Percentiles rank a stretch among this genome's conserved stretches.
Evolutionary conservation across 768 basidiomycete genomes (phyloP).

Genomic region (Leccinum pellstonianum): DNA sequence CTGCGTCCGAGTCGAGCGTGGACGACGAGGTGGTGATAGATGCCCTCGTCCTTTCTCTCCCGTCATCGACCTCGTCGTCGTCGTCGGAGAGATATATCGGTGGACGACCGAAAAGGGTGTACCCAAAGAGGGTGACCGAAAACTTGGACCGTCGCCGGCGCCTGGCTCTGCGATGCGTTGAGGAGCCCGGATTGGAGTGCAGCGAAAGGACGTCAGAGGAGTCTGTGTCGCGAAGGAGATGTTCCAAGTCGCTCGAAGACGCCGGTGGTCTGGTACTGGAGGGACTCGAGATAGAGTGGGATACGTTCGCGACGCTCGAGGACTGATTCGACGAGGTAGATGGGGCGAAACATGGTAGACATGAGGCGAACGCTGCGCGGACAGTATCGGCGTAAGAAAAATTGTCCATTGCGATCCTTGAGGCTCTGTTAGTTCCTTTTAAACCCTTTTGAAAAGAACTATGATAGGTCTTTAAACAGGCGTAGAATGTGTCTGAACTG

Average conservation of each 20-base stretch:
- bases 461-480: background rate
- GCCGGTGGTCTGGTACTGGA: constrained; percentile 14
- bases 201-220: constrained; percentile 57
- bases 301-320: constrained; percentile 2
- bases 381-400: constrained; percentile 66
- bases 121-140: constrained; percentile 63
- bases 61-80: constrained; percentile 32
- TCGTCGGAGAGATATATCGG: constrained; percentile 61
- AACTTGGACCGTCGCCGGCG: constrained; percentile 33
- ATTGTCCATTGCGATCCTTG: constrained; percentile 34
- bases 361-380: constrained; percentile 56
- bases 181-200: constrained; percentile 56
- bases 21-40: constrained; percentile 32
- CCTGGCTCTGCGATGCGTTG: constrained; percentile 31
- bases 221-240: constrained; percentile 49
- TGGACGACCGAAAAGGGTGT: constrained; percentile 61
- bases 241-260: constrained; percentile 43
- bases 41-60: constrained; percentile 26
- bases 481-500: background rate
- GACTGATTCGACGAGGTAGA: constrained; percentile 31
- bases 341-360: constrained; percentile 54
- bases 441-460: background rate
- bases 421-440: background rate
- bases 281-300: constrained; percentile 28
- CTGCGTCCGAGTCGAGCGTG: constrained; percentile 71